A percentile compares a stretch with the other conserved stretches of the same genome.
These are phyloP conservation scores for Psilocybe azurescens DNA, from an alignment of 768 basidiomycete genomes.

Conservation along the genomic window DNA sequence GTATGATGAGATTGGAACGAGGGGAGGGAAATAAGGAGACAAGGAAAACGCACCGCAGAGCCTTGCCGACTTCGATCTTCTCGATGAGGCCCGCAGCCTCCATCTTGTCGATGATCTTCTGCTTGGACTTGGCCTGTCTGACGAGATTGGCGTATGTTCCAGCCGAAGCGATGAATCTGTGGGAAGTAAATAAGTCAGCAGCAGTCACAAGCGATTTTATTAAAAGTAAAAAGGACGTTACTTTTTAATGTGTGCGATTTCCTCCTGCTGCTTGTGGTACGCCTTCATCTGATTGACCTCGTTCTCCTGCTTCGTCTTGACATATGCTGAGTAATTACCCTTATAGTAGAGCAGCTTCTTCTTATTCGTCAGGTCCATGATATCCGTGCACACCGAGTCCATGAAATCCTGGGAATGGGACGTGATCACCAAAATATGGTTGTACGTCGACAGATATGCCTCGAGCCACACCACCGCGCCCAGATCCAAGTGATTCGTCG, in stretches of 20 bases:
- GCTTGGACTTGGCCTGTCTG: conserved; percentile 98
- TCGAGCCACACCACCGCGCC: conserved; percentile 99
- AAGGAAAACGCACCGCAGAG: conserved; percentile 50
- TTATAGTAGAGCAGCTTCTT: conserved; percentile 95
- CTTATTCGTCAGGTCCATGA: conserved; percentile 93
- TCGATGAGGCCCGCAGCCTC: conserved; percentile 98
- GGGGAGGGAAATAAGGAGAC: background rate
- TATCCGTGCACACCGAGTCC: conserved; percentile 96
- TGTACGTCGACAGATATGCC: conserved; percentile 97
- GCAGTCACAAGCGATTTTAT: background rate
- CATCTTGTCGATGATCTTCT: conserved; percentile 99
- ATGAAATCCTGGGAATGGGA: conserved; percentile 99
- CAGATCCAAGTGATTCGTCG: conserved; percentile 92
- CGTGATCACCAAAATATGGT: conserved; percentile 97
- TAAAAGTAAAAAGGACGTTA: conserved; percentile 36
- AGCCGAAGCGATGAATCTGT: conserved; percentile 96
- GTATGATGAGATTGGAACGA: too few species aligned
- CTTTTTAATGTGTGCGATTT: conserved; percentile 99
- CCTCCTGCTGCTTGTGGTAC: conserved; percentile 97
- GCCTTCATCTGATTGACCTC: conserved; percentile 99
- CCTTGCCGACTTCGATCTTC: conserved; percentile 77
- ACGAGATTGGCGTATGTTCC: conserved; percentile 99
- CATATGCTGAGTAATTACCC: conserved; percentile 97
- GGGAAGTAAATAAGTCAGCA: too few species aligned
- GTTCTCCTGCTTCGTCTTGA: conserved; percentile 95